Base-by-base conservation (phyloP, 805 yeast genomes). In the Pichia kluyveri region DNA sequence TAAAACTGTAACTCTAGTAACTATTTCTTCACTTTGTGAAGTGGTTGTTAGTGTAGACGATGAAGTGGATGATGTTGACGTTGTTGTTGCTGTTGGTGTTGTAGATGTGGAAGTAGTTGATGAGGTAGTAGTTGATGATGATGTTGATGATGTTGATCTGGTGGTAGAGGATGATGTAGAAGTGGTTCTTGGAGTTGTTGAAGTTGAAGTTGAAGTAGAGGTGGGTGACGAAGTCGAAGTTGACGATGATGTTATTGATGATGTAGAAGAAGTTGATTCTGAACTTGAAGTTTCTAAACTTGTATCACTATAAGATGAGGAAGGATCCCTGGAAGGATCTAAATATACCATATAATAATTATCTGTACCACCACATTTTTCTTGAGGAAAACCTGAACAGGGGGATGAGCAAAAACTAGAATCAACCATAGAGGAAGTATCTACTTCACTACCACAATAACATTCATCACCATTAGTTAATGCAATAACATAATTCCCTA, bases 331-430 rank as follows among this genome's bases (percentile, higher is more conserved):
- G 2, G 48, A 48, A 30, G 43, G 49, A 40, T 66, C 72, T 15
- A 68, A 61, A 50, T 69, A 79, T 11, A 82, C 79, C 40, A 75
- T 65, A 55, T 72, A 73, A 52, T 72, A 76, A 19, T 17, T 23
- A 47, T 69, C 72, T 8, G 11, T 2, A 19, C 72, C 66, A 54
- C 89, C 89, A 64, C 96, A 87, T n/a, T 56, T 69, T 47, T 82
- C 82, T 8, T 56, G 46, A 6, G 79, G 76, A 65, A 76, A 87
- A 8, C 89, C 95, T 17, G 63, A 56, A 62, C 96, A 87, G 7
- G 60, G 44, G 1, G 55, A 51, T 42, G 60, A 53, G 65, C 90
- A 83, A 17, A 63, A 51, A 40, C 62, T 56, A n/a, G 66, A 43
- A 27, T 57, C 54, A 23, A 60, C 61, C 8, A 47, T 34, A 23